Conservation (phyloP, 2,329 filamentous ascomycete species). For the Drechslera avenae region DNA sequence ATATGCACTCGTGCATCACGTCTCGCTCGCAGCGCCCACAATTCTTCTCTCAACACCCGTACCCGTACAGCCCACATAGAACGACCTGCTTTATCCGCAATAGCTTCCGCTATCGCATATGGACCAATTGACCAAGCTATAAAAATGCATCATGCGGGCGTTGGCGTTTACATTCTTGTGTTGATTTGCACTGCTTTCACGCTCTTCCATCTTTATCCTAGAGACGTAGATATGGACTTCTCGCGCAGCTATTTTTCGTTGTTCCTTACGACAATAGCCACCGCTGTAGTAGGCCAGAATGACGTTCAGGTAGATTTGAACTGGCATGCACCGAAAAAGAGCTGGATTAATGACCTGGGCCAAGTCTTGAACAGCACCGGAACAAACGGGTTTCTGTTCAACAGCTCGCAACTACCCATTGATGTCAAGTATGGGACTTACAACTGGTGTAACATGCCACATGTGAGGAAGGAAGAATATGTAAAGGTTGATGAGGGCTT, state of each 20-base stretch:
- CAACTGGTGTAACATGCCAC: slow-evolving; percentile 89
- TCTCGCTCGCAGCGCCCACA: slow-evolving; percentile 7
- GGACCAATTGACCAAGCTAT: slow-evolving; percentile 10
- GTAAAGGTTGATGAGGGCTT: slow-evolving; percentile 60
- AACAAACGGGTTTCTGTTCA: slow-evolving; percentile 75
- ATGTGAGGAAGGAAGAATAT: slow-evolving; percentile 73
- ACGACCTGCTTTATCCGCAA: slow-evolving; percentile 27
- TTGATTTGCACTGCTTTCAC: slow-evolving; percentile 25
- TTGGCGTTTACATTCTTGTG: slow-evolving; percentile 16
- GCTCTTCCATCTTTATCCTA: slow-evolving; percentile 25
- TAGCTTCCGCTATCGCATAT: slow-evolving; percentile 16
- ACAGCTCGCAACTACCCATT: slow-evolving; percentile 65
- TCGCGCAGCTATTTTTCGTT: slow-evolving; percentile 22
- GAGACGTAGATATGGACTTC: slow-evolving; percentile 29
- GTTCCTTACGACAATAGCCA: slow-evolving; percentile 24
- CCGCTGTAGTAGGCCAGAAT: slow-evolving; percentile 21
- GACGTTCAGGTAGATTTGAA: slow-evolving; percentile 27
- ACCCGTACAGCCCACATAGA: slow-evolving; percentile 9
- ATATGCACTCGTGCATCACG: slow-evolving; percentile 23
- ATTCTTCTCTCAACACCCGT: slow-evolving; percentile 8
- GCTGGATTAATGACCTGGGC: slow-evolving; percentile 65
- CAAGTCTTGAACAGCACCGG: slow-evolving; percentile 64
- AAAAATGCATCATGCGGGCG: slow-evolving; percentile 34
- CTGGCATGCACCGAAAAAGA: slow-evolving; percentile 46
- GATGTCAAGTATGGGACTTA: slow-evolving; percentile 65